A percentile compares a stretch with the other conserved stretches of the same genome.
These are phyloP conservation scores for Botrytis sinoallii DNA, from an alignment of 2,329 filamentous ascomycete genomes.

Conservation along the genomic window DNA sequence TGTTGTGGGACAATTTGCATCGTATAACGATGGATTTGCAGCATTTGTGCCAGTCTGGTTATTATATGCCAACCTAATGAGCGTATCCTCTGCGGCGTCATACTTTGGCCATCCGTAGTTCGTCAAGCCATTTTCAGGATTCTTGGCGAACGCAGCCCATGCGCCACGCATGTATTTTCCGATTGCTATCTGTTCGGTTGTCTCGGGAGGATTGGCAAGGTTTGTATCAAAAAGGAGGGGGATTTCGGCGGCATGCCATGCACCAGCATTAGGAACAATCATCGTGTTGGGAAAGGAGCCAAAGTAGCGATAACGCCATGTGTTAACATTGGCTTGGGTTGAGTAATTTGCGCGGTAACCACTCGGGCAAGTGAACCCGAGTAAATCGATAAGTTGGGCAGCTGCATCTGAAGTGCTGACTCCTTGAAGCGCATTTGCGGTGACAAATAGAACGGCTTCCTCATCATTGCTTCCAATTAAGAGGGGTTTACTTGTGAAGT, in stretches of 20 bases:
- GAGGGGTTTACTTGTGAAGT: slow-evolving; percentile 30
- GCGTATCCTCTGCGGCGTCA: slow-evolving; percentile 5
- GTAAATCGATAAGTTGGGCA: slow-evolving; percentile 35
- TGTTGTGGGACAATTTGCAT: not conserved
- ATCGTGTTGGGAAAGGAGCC: slow-evolving; percentile 40
- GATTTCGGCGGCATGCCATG: slow-evolving; percentile 40
- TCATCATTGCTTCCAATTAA: slow-evolving; percentile 39
- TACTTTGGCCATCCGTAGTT: slow-evolving; percentile 32
- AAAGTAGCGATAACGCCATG: slow-evolving; percentile 42
- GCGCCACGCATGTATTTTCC: slow-evolving; percentile 40
- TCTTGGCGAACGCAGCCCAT: slow-evolving; percentile 42
- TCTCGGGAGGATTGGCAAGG: slow-evolving; percentile 16
- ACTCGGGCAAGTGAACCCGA: slow-evolving; percentile 39
- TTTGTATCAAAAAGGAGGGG: slow-evolving; percentile 36
- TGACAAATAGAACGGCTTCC: slow-evolving; percentile 37
- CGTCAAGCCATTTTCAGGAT: slow-evolving; percentile 38
- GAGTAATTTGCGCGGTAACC: slow-evolving; percentile 33
- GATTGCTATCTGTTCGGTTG: slow-evolving; percentile 34
- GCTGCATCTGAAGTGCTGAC: slow-evolving; percentile 28
- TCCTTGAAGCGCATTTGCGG: slow-evolving; percentile 26
- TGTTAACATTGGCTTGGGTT: slow-evolving; percentile 34
- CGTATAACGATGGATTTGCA: slow-evolving; percentile 13
- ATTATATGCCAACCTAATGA: slow-evolving; percentile 21
- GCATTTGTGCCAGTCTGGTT: slow-evolving; percentile 20
- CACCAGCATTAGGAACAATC: slow-evolving; percentile 35